phyloP scores from a whole-genome alignment of 108 stramenopile genomes.

The Conticribra weissflogii region DNA sequence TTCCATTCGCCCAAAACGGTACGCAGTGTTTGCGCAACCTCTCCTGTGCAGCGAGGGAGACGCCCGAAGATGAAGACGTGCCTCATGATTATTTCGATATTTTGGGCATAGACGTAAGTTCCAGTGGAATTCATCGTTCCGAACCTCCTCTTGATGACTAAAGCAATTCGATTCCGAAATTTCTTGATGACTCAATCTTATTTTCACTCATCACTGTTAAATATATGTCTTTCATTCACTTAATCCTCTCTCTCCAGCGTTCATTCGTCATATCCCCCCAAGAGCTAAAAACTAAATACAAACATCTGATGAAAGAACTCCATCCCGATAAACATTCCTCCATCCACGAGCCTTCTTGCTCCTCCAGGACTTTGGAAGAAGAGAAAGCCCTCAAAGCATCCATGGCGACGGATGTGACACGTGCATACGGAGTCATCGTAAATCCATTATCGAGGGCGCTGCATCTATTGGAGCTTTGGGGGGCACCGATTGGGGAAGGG shows the following conservation, averaged over 20 bases:
- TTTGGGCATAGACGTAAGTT: slow-evolving; percentile 18
- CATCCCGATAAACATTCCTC: slow-evolving; percentile 68
- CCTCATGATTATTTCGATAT: slow-evolving; percentile 3
- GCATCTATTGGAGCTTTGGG: slow-evolving; percentile 71
- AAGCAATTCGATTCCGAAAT: neutral
- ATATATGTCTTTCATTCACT: neutral
- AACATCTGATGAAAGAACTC: slow-evolving; percentile 61
- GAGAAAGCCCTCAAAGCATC: slow-evolving; percentile 19
- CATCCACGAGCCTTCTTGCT: neutral
- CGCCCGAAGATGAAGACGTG: neutral
- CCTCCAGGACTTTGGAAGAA: slow-evolving; percentile 16
- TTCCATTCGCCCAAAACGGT: neutral
- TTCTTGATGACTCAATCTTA: neutral
- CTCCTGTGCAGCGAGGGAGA: neutral
- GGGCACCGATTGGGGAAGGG: slow-evolving; percentile 47
- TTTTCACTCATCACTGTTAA: neutral
- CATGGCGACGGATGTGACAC: slow-evolving; percentile 58
- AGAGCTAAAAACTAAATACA: slow-evolving; percentile 62
- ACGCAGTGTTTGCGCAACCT: neutral
- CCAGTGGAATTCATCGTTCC: neutral
- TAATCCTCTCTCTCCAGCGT: slow-evolving; percentile 28
- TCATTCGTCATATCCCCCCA: slow-evolving; percentile 44
- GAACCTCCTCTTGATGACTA: neutral
- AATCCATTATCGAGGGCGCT: slow-evolving; percentile 61
- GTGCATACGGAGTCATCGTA: slow-evolving; percentile 63